Percentiles rank a stretch among this genome's conserved stretches.
Conservation (phyloP, 352 stramenopile species). For the Aphanomyces invadans region DNA sequence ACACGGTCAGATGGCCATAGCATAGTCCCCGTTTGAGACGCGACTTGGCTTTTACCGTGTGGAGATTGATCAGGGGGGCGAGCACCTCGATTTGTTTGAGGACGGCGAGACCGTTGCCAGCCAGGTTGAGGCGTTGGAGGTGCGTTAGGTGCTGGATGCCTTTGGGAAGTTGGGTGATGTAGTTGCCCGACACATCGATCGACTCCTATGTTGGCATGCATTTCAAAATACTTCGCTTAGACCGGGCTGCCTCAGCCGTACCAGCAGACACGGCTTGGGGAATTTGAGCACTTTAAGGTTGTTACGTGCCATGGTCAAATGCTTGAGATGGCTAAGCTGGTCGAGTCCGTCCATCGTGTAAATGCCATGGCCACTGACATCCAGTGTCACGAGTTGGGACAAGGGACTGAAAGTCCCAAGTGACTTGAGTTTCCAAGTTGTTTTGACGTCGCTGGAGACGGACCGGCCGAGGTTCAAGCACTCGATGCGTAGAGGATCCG, state of each 20-base stretch:
- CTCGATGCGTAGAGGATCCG: neutral
- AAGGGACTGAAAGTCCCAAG: slow-evolving; percentile 33
- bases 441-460: neutral
- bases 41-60: slow-evolving; percentile 24
- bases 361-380: slow-evolving; percentile 61
- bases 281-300: slow-evolving; percentile 50
- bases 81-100: slow-evolving; percentile 64
- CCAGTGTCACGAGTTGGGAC: slow-evolving; percentile 40
- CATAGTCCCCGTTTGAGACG: neutral
- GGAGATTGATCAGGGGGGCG: slow-evolving; percentile 47
- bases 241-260: no score
- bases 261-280: neutral
- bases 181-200: slow-evolving; percentile 72
- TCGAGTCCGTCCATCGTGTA: slow-evolving; percentile 52
- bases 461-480: neutral
- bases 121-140: slow-evolving; percentile 55
- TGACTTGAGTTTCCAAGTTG: slow-evolving; percentile 11
- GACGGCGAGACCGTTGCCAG: slow-evolving; percentile 63
- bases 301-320: slow-evolving; percentile 51
- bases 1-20: neutral
- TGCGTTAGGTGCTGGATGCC: slow-evolving; percentile 39
- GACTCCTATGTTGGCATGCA: no score
- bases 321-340: slow-evolving; percentile 36
- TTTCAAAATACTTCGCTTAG: no score
- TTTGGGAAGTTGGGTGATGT: slow-evolving; percentile 63